Conservation (phyloP, 805 yeast genomes). For the Ogataea nitratoaversa region DNA sequence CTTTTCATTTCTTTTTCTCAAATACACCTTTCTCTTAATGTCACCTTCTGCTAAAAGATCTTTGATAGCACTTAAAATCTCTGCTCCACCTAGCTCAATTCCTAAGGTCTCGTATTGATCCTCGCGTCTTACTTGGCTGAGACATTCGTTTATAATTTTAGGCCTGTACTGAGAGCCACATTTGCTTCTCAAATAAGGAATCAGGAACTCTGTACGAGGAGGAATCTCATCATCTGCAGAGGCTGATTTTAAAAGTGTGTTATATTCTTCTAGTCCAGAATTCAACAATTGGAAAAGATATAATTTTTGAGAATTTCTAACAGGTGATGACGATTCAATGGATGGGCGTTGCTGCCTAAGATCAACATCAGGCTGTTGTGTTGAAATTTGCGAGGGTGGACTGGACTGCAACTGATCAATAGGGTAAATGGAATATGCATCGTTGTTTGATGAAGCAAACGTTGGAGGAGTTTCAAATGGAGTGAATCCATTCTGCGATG, state of each 20-base stretch:
- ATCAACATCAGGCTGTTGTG: background rate
- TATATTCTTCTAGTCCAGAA: slow-evolving; percentile 24
- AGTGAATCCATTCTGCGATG: background rate
- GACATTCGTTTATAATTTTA: slow-evolving; percentile 23
- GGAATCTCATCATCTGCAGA: slow-evolving; percentile 13
- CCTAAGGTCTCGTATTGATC: slow-evolving; percentile 11
- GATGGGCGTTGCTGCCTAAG: background rate
- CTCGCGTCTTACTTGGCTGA: slow-evolving; percentile 22
- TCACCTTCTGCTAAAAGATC: slow-evolving; percentile 22
- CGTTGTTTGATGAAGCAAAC: background rate
- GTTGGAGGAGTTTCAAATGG: slow-evolving; percentile 2
- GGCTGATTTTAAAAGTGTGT: slow-evolving; percentile 15
- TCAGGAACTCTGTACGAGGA: slow-evolving; percentile 25
- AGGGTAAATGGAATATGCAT: background rate
- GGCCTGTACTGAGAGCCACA: slow-evolving; percentile 17
- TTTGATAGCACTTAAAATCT: slow-evolving; percentile 17
- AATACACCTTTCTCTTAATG: slow-evolving; percentile 25
- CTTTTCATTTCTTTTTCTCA: slow-evolving; percentile 18
- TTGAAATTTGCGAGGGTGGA: background rate
- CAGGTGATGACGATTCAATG: background rate
- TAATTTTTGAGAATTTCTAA: slow-evolving; percentile 5
- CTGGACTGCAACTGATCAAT: background rate
- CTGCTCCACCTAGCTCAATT: slow-evolving; percentile 12
- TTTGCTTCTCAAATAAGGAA: slow-evolving; percentile 15
- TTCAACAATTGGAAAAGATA: slow-evolving; percentile 13